Percentiles rank a stretch among this genome's conserved stretches.
phyloP scores from a whole-genome alignment of 805 yeast genomes.

The Saccharomycopsis oosterbeekiorum region DNA sequence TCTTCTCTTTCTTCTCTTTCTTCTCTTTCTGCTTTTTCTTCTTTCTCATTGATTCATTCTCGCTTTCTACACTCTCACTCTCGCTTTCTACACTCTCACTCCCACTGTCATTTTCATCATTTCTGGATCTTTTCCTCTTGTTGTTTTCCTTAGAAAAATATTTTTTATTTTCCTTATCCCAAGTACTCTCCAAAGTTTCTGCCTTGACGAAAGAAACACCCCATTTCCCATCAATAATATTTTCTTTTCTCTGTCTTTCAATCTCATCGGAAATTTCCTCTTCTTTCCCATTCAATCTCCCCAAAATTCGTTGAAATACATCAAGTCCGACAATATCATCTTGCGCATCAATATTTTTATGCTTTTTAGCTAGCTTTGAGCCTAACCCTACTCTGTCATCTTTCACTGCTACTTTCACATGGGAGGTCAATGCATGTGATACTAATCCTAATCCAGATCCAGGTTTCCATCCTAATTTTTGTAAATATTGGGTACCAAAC shows the following conservation, averaged over 20 bases:
- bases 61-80: slow-evolving; percentile 23
- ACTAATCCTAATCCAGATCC: slow-evolving; percentile 81
- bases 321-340: slow-evolving; percentile 89
- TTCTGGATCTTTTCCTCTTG: slow-evolving; percentile 25
- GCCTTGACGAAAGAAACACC: slow-evolving; percentile 85
- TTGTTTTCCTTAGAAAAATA: slow-evolving; percentile 24
- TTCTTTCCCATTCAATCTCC: slow-evolving; percentile 81
- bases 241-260: slow-evolving; percentile 57
- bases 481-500: slow-evolving; percentile 81
- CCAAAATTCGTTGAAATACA: slow-evolving; percentile 83
- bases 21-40: slow-evolving; percentile 13
- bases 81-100: slow-evolving; percentile 21
- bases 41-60: slow-evolving; percentile 23
- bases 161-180: slow-evolving; percentile 52
- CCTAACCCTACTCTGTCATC: slow-evolving; percentile 85
- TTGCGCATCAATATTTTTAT: slow-evolving; percentile 56
- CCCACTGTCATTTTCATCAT: slow-evolving; percentile 22
- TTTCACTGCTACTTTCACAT: slow-evolving; percentile 73
- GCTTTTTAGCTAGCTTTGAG: slow-evolving; percentile 55
- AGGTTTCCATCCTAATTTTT: slow-evolving; percentile 83
- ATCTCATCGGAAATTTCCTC: slow-evolving; percentile 53
- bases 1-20: slow-evolving; percentile 22
- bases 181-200: slow-evolving; percentile 71
- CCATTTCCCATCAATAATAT: slow-evolving; percentile 74
- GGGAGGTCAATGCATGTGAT: slow-evolving; percentile 59